Evolutionary conservation across 2,329 filamentous ascomycete genomes (phyloP), one percentile per base, ranked within the genome.

Genomic region (Drechslerella stenobrocha): DNA sequence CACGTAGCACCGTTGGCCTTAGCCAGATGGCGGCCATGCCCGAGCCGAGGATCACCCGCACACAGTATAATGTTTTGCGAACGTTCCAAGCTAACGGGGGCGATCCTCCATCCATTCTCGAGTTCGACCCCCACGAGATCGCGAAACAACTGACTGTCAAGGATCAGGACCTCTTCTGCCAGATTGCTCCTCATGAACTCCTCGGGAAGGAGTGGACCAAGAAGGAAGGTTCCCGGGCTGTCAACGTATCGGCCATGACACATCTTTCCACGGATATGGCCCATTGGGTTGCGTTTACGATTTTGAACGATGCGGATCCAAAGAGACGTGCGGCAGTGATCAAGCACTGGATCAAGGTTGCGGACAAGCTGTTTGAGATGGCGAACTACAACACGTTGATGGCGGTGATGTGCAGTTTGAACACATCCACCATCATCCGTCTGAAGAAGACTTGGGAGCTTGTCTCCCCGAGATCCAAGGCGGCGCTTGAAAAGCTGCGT

Each of bases 271-370:
- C 90, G 0, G 91, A 96, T 70, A 80, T 98, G 15, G 90, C 92
- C 2, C 93, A 96, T 74, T 80, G 97, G 35, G 93, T 98, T 8
- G 88, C 90, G 0, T 92, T 97, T 75, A 95, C 89, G 0, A 95
- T 98, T 72, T 82, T 98, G 11, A 85, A 89, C 58, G 83, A 90
- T 60, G 83, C 88, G n/a, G 93, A 97, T 75, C 85, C 87, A 23
- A 97, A 97, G 82, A 95, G 92, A 79, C 85, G 93, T 23, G 92
- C 93, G 0, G 79, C 83, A 1, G 84, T 90, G 52, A 93, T 98
- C 78, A 97, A 98, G 79, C 91, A 97, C 73, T 98, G 93, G 93
- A 89, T 96, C 75, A 98, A 97, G 80, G 86, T 97, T 72, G 90
- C 89, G 0, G 83, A 87, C 72, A 89, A 88, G 73, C 95, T 90